phyloP scores from a whole-genome alignment of 805 yeast genomes.

The Hanseniaspora lindneri region DNA sequence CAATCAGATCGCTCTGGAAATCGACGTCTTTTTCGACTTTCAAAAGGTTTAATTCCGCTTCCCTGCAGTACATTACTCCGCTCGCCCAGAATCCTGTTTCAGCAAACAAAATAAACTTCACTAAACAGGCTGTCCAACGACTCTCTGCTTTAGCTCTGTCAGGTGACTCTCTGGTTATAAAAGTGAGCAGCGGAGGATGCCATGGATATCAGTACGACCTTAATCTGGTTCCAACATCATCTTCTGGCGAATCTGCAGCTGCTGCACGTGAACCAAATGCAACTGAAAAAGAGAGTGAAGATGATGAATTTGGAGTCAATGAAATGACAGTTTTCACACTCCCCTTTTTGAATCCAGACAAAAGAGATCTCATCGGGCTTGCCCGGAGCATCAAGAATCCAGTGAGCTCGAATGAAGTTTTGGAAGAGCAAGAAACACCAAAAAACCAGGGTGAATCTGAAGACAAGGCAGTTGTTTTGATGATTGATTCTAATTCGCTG shows the following conservation, averaged over 20 bases:
- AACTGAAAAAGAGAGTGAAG: constrained; percentile 27
- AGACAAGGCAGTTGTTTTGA: background rate
- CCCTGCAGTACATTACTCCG: background rate
- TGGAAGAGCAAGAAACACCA: too few relatives aligned
- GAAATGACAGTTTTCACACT: constrained; percentile 21
- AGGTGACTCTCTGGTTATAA: constrained; percentile 28
- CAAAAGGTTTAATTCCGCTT: background rate
- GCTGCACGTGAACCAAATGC: background rate
- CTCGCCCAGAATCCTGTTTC: background rate
- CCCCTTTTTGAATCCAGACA: constrained; percentile 42
- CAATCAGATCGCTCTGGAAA: too few relatives aligned
- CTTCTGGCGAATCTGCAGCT: background rate
- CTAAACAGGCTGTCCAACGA: constrained; percentile 15
- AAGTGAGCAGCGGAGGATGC: constrained; percentile 93
- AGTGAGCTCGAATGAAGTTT: too few relatives aligned
- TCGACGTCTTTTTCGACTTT: background rate
- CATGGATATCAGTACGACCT: constrained; percentile 92
- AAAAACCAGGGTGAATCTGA: background rate
- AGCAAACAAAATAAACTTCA: background rate
- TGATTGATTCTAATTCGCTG: constrained; percentile 65
- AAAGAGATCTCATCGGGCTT: background rate
- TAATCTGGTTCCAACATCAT: constrained; percentile 39
- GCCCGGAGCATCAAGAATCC: constrained; percentile 36
- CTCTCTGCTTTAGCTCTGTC: constrained; percentile 4
- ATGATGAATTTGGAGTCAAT: constrained; percentile 25